These are phyloP conservation scores for Pyrrhoderma noxium DNA, from an alignment of 1,284 basidiomycete genomes.

Conservation along the genomic window DNA sequence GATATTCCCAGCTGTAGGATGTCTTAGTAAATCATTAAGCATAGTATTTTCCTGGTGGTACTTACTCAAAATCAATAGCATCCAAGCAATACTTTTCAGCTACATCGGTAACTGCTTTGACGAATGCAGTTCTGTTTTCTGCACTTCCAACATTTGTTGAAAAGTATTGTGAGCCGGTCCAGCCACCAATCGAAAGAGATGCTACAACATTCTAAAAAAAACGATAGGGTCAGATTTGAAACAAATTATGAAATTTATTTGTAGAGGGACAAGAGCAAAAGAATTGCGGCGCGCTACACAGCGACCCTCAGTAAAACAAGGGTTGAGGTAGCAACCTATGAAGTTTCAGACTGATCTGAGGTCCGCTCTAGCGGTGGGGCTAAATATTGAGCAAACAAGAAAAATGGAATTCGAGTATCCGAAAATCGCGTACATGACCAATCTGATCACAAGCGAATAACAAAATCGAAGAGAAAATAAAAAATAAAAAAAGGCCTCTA, in stretches of 20 bases:
- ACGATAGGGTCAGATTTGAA: conserved; percentile 7
- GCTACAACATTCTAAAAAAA: conserved; percentile 55
- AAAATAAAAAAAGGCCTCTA: neutral
- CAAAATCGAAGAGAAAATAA: neutral
- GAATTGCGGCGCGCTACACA: too few relatives aligned
- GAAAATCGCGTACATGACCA: too few relatives aligned
- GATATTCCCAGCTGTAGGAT: conserved; percentile 77
- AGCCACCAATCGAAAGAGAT: conserved; percentile 79
- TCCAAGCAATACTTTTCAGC: conserved; percentile 64
- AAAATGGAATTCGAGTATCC: too few relatives aligned
- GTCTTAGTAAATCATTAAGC: neutral
- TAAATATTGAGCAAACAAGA: too few relatives aligned
- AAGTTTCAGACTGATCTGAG: too few relatives aligned
- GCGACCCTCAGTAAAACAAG: too few relatives aligned
- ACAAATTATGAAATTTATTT: conserved; percentile 3
- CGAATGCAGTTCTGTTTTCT: conserved; percentile 58
- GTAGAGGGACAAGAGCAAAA: neutral
- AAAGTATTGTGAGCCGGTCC: conserved; percentile 76
- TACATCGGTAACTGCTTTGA: conserved; percentile 52
- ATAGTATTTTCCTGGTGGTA: conserved; percentile 66
- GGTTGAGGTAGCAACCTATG: too few relatives aligned
- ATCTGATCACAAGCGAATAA: too few relatives aligned
- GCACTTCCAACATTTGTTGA: conserved; percentile 63
- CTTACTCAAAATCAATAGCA: conserved; percentile 83
- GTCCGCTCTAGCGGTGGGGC: too few relatives aligned